phyloP scores from a whole-genome alignment of 306 rosid species.

The Ormosia emarginata region DNA sequence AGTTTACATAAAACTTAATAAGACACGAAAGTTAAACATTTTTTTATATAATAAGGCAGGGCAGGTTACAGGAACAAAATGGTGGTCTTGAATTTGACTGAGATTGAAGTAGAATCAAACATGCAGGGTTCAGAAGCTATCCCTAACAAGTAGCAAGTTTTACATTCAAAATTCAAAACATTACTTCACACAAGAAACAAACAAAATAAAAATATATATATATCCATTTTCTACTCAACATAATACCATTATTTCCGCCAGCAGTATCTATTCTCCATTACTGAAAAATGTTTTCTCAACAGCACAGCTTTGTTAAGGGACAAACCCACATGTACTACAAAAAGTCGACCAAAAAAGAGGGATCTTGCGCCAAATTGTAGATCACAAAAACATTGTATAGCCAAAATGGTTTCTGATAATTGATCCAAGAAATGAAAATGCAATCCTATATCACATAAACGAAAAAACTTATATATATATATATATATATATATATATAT shows the following conservation, averaged over 20 bases:
- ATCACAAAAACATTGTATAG: background rate
- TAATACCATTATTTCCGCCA: background rate
- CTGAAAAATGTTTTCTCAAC: background rate
- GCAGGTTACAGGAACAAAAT: background rate
- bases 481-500: too few relatives aligned
- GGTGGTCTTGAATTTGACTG: background rate
- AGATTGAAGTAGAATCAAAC: background rate
- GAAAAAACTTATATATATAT: too few relatives aligned
- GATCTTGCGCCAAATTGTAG: background rate
- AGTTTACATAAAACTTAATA: background rate
- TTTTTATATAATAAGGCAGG: background rate
- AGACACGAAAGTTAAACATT: background rate
- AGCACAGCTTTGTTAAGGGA: background rate
- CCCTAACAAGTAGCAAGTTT: background rate
- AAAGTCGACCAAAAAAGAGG: background rate
- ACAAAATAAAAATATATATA: background rate
- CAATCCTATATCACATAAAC: background rate
- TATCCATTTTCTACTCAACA: background rate
- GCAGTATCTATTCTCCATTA: background rate
- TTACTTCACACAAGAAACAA: background rate
- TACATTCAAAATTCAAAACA: background rate
- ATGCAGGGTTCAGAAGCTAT: background rate
- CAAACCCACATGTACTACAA: background rate
- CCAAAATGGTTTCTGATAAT: background rate
- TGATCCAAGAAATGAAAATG: constrained; percentile 11